Percentiles rank a stretch among this genome's conserved stretches.
Conservation (phyloP, 306 rosid species). For the Quercus engelmannii region DNA sequence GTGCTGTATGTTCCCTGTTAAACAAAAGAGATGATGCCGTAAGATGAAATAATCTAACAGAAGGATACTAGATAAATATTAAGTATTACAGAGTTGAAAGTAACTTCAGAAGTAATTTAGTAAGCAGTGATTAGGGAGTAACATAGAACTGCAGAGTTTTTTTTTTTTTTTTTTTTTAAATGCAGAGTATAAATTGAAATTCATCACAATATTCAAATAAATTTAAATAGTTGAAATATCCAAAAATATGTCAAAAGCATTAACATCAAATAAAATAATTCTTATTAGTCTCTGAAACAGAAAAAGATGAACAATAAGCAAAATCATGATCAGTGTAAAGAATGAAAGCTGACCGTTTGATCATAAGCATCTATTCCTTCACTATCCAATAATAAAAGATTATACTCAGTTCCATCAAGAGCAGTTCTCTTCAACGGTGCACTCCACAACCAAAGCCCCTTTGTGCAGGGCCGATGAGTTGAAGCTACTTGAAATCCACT, state of each 20-base stretch:
- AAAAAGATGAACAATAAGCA: background rate
- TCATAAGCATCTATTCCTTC: slow-evolving; percentile 98
- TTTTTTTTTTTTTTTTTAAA: too few relatives aligned
- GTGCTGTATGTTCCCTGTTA: slow-evolving; percentile 93
- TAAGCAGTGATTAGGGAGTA: background rate
- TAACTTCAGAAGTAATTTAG: background rate
- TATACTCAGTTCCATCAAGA: slow-evolving; percentile 91
- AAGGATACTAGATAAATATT: background rate
- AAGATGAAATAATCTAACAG: background rate
- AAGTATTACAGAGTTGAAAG: background rate
- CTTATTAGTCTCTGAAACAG: background rate
- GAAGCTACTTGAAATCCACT: slow-evolving; percentile 94
- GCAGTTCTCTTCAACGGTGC: slow-evolving; percentile 85
- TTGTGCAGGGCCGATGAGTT: slow-evolving; percentile 93
- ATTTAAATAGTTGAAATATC: background rate
- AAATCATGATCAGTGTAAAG: background rate
- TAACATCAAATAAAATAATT: background rate
- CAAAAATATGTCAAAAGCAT: background rate
- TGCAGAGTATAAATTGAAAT: background rate
- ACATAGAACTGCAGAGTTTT: too few relatives aligned
- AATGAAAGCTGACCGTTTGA: slow-evolving; percentile 66
- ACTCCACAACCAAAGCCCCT: slow-evolving; percentile 98
- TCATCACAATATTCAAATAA: background rate
- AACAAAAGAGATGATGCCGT: background rate
- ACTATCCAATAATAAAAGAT: slow-evolving; percentile 75